Percentiles rank a stretch among this genome's conserved stretches.
Conservation (phyloP, 2,329 filamentous ascomycete genomes). For the Clonostachys chloroleuca region DNA sequence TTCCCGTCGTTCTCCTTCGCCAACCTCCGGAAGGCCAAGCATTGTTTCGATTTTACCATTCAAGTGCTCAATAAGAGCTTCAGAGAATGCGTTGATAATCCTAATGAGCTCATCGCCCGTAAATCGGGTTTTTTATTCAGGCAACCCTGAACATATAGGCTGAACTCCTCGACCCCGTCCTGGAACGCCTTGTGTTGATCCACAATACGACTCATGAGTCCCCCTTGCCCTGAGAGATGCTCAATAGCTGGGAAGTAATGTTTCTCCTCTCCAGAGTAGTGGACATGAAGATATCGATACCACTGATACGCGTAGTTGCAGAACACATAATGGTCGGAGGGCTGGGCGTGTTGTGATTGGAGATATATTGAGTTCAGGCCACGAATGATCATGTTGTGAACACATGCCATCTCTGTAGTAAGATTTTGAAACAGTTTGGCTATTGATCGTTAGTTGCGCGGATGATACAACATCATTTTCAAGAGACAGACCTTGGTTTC, state of each 20-base stretch:
- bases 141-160: too few species aligned
- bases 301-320: conserved; percentile 23
- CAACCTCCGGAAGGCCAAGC: too few species aligned
- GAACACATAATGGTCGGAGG: conserved; percentile 24
- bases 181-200: conserved; percentile 34
- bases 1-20: too few species aligned
- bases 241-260: conserved; percentile 31
- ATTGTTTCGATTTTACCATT: too few species aligned
- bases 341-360: conserved; percentile 25
- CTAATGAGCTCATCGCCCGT: too few species aligned
- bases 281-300: conserved; percentile 22
- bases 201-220: conserved; percentile 33
- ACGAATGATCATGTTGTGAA: conserved; percentile 28
- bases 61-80: too few species aligned
- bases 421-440: neutral
- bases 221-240: conserved; percentile 20
- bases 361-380: conserved; percentile 15
- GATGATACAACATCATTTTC: too few species aligned
- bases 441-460: too few species aligned
- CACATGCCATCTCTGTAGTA: conserved; percentile 20
- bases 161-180: conserved; percentile 17
- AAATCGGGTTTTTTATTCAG: too few species aligned
- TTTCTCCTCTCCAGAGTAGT: conserved; percentile 32
- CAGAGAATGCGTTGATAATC: too few species aligned
- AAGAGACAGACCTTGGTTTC: too few species aligned